Evolutionary conservation across 345 rosid species (phyloP).

Genomic region (Firmiana major): DNA sequence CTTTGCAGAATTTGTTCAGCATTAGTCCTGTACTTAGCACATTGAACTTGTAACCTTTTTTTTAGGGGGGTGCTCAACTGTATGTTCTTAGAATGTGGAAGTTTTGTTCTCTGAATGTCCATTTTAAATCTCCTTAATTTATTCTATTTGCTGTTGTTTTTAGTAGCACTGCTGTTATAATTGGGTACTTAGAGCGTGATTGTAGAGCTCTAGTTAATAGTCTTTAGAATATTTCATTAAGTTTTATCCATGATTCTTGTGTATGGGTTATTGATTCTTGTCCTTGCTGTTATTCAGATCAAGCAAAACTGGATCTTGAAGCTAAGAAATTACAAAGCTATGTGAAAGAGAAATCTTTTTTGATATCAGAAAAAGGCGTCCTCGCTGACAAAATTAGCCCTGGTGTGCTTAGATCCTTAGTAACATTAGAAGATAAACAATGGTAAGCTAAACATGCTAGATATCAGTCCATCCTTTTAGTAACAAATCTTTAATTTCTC

Average conservation of each 20-base stretch:
- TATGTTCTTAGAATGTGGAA: neutral
- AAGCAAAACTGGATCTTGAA: constrained; percentile 50
- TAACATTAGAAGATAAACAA: constrained; percentile 55
- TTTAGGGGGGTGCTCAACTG: neutral
- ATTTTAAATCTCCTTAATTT: neutral
- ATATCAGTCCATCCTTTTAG: neutral
- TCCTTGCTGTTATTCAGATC: constrained; percentile 39
- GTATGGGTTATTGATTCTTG: neutral
- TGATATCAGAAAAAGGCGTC: constrained; percentile 64
- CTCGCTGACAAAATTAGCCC: constrained; percentile 71
- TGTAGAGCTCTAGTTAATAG: neutral
- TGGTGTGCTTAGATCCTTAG: constrained; percentile 57
- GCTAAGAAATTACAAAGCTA: constrained; percentile 68
- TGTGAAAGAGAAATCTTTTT: constrained; percentile 64
- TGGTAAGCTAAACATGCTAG: constrained; percentile 29
- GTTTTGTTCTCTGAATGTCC: neutral
- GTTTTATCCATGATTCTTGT: neutral
- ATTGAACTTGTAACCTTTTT: neutral
- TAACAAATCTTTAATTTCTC: neutral
- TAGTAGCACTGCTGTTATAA: neutral
- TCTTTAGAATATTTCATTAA: neutral
- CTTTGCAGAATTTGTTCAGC: neutral
- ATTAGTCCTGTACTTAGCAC: neutral
- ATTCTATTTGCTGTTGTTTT: neutral
- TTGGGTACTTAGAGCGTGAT: neutral